Conservation (phyloP, 352 stramenopile genomes). For the Pythium myriotylum region DNA sequence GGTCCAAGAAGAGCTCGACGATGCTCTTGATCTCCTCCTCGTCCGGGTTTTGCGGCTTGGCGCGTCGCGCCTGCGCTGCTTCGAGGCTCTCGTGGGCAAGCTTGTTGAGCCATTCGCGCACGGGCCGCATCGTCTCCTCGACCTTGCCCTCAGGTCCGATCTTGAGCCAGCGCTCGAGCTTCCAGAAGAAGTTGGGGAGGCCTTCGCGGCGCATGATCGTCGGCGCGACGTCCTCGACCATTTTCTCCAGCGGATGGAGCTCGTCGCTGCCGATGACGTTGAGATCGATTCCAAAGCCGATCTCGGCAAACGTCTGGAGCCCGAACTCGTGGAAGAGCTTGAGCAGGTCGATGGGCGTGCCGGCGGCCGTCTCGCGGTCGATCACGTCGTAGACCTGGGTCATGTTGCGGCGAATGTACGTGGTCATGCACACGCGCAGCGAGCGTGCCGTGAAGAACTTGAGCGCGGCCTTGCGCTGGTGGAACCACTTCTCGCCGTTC, state of each 20-base stretch:
- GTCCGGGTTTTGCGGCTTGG: not conserved
- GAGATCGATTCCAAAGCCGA: conserved; percentile 48
- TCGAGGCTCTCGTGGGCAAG: conserved; percentile 35
- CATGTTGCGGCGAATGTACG: conserved; percentile 10
- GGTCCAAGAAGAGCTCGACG: conserved; percentile 14
- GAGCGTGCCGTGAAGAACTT: conserved; percentile 36
- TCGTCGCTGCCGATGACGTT: conserved; percentile 36
- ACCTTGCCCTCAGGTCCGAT: conserved; percentile 45
- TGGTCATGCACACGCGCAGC: conserved; percentile 29
- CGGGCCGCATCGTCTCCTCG: conserved; percentile 23
- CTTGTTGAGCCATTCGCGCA: conserved; percentile 43
- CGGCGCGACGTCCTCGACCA: conserved; percentile 35
- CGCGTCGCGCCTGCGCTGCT: not conserved
- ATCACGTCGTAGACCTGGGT: conserved; percentile 32
- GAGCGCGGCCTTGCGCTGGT: conserved; percentile 32
- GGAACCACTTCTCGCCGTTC: conserved; percentile 34
- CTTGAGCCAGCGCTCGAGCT: conserved; percentile 47
- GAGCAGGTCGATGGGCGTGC: conserved; percentile 16
- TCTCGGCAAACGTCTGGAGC: conserved; percentile 53
- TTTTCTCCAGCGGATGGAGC: conserved; percentile 38
- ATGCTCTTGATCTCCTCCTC: not conserved
- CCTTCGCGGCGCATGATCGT: conserved; percentile 44
- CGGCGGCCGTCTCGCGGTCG: conserved; percentile 16
- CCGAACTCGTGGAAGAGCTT: conserved; percentile 47
- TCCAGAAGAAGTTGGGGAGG: conserved; percentile 49